These are phyloP conservation scores for Chlamydomonas incerta DNA, from an alignment of 139 green algal genomes.

Conservation along the genomic window DNA sequence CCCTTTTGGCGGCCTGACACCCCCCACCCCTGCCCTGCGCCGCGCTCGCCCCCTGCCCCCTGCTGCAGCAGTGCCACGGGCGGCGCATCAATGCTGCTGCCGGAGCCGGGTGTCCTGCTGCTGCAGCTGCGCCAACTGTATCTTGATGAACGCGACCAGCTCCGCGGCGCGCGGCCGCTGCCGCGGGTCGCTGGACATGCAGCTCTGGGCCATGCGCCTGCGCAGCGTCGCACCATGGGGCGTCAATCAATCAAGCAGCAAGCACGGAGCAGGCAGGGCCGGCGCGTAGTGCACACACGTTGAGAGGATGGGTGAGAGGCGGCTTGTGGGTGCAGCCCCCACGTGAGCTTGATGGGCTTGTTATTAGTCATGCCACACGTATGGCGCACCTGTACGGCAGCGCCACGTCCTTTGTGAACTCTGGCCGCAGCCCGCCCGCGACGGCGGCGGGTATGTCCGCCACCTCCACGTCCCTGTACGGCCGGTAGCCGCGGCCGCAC, in stretches of 20 bases:
- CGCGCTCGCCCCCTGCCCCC: too few relatives aligned
- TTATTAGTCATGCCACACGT: neutral
- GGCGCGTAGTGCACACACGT: too few relatives aligned
- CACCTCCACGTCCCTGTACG: neutral
- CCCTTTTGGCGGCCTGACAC: too few relatives aligned
- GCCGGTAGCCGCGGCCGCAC: conserved; percentile 7
- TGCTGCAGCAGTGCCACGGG: too few relatives aligned
- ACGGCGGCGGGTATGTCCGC: neutral
- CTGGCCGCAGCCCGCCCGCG: neutral
- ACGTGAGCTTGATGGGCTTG: too few relatives aligned
- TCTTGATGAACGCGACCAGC: conserved; percentile 1
- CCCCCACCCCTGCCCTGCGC: too few relatives aligned
- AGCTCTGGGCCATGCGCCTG: conserved; percentile 11
- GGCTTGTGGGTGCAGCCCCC: neutral
- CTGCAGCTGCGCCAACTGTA: neutral
- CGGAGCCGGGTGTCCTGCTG: too few relatives aligned
- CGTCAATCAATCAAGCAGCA: too few relatives aligned
- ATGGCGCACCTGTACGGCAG: conserved; percentile 5
- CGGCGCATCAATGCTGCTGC: too few relatives aligned
- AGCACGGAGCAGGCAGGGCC: too few relatives aligned
- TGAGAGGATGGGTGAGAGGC: too few relatives aligned
- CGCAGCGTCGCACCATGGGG: too few relatives aligned
- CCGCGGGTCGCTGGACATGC: neutral
- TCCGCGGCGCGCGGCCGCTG: neutral
- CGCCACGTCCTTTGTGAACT: neutral